phyloP scores from a whole-genome alignment of 2,329 filamentous ascomycete species.

The Helotiales sp. region DNA sequence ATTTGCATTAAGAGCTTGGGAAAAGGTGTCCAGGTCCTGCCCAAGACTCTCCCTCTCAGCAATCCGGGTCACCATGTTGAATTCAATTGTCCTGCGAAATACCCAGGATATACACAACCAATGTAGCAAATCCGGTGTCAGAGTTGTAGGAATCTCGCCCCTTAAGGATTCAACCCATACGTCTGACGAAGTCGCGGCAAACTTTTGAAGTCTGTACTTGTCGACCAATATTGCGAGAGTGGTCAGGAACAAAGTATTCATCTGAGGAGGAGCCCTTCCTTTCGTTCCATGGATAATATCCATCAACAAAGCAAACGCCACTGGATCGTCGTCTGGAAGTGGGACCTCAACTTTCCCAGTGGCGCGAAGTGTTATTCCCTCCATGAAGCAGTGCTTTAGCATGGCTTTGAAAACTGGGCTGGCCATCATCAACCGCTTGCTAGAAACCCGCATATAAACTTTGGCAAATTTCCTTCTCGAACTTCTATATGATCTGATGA shows the following conservation, averaged over 20 bases:
- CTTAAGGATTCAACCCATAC: conserved; percentile 19
- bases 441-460: conserved; percentile 18
- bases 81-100: conserved; percentile 21
- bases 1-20: conserved; percentile 16
- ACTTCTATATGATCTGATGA: conserved; percentile 13
- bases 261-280: conserved; percentile 28
- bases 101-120: conserved; percentile 31
- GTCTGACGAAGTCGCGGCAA: conserved; percentile 1
- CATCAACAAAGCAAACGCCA: conserved; percentile 20
- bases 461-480: conserved; percentile 12
- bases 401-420: conserved; percentile 24
- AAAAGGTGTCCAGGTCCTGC: conserved; percentile 11
- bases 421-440: conserved; percentile 15
- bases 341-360: conserved; percentile 20
- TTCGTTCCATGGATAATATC: conserved; percentile 16
- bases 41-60: conserved; percentile 21
- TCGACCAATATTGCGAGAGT: conserved; percentile 40
- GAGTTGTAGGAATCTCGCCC: conserved; percentile 9
- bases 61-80: conserved; percentile 20
- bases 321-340: conserved; percentile 23
- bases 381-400: conserved; percentile 21
- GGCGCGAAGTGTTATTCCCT: conserved; percentile 19
- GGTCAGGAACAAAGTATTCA: conserved; percentile 40
- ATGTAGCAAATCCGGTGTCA: conserved; percentile 18
- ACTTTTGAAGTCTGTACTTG: conserved; percentile 37